Conservation (phyloP, 352 stramenopile genomes). For the Elongisporangium undulatum region DNA sequence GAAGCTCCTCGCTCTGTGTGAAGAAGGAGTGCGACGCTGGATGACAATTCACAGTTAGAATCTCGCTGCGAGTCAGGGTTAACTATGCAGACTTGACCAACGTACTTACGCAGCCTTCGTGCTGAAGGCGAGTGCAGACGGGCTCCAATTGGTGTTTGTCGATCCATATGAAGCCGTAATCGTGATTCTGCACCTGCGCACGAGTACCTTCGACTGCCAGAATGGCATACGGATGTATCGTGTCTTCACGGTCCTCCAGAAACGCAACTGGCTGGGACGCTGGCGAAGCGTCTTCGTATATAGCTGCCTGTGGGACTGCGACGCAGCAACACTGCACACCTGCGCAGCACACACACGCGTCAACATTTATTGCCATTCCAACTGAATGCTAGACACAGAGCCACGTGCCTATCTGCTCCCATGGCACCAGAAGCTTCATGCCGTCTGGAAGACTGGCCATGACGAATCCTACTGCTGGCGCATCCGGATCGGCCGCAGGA, state of each 20-base stretch:
- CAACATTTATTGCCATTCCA: neutral
- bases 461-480: slow-evolving; percentile 37
- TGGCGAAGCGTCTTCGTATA: slow-evolving; percentile 32
- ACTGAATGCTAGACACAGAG: neutral
- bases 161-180: slow-evolving; percentile 50
- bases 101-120: slow-evolving; percentile 45
- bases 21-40: slow-evolving; percentile 50
- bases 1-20: slow-evolving; percentile 45
- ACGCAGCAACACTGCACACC: slow-evolving; percentile 44
- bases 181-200: slow-evolving; percentile 36
- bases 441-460: slow-evolving; percentile 47
- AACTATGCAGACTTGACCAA: slow-evolving; percentile 7
- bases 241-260: slow-evolving; percentile 26
- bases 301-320: slow-evolving; percentile 16
- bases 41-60: slow-evolving; percentile 11
- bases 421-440: slow-evolving; percentile 36
- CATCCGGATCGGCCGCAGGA: slow-evolving; percentile 18
- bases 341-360: slow-evolving; percentile 2
- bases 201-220: slow-evolving; percentile 21
- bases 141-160: slow-evolving; percentile 35
- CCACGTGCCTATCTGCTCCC: slow-evolving; percentile 32
- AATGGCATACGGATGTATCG: slow-evolving; percentile 36
- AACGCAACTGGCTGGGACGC: slow-evolving; percentile 23
- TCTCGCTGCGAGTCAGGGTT: neutral
- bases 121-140: slow-evolving; percentile 37